A percentile compares a stretch with the other conserved stretches of the same genome.
Evolutionary conservation across 2,329 filamentous ascomycete genomes (phyloP).

Genomic region (Coniochaeta sp.): DNA sequence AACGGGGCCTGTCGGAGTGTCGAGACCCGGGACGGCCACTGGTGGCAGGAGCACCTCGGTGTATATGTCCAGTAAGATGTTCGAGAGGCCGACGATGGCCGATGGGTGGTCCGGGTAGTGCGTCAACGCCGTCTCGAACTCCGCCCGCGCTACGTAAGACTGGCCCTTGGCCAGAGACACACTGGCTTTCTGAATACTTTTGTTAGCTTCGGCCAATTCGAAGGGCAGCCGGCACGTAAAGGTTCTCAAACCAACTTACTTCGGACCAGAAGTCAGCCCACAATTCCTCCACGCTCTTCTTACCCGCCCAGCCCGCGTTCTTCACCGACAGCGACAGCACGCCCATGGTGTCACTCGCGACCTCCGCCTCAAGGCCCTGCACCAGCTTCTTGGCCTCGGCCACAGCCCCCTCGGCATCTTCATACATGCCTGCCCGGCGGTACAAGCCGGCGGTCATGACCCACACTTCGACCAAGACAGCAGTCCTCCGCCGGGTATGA

Average conservation of each 20-base stretch:
- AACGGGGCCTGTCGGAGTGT: conserved; percentile 20
- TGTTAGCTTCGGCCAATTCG: conserved; percentile 18
- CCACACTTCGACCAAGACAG: conserved; percentile 73
- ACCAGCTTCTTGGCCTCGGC: conserved; percentile 76
- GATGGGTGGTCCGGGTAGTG: conserved; percentile 72
- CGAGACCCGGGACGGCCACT: conserved; percentile 41
- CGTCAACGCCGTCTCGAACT: conserved; percentile 77
- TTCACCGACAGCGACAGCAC: conserved; percentile 46
- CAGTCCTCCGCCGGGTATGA: conserved; percentile 39
- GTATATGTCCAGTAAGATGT: conserved; percentile 82
- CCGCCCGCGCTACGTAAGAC: conserved; percentile 62
- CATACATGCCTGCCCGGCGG: conserved; percentile 68
- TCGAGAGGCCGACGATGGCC: conserved; percentile 75
- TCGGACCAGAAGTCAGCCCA: conserved; percentile 80
- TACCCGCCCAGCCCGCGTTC: conserved; percentile 67
- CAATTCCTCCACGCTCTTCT: conserved; percentile 74
- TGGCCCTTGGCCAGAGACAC: conserved; percentile 54
- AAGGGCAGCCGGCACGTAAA: neutral
- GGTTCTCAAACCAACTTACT: conserved; percentile 39
- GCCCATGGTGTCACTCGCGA: conserved; percentile 40
- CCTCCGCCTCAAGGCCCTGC: conserved; percentile 60
- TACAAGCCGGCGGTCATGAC: conserved; percentile 86
- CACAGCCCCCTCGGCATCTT: conserved; percentile 73
- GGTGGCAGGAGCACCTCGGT: conserved; percentile 57
- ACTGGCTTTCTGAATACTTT: conserved; percentile 50